phyloP scores from a whole-genome alignment of 768 basidiomycete species.

The Boletus eberwhitei region DNA sequence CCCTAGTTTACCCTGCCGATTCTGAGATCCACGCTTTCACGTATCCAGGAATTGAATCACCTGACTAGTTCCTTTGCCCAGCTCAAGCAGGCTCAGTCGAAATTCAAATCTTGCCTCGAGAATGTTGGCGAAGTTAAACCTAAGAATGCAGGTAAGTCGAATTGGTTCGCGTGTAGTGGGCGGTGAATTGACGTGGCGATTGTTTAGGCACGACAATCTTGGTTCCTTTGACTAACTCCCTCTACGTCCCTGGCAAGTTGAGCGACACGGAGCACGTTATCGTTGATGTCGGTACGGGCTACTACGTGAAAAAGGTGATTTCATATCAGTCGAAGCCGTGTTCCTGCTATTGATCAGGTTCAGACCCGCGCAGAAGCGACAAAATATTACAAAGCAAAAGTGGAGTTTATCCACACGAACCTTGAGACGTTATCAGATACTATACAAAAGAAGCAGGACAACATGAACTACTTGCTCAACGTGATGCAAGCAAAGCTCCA shows the following conservation, averaged over 20 bases:
- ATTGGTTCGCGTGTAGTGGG: not conserved
- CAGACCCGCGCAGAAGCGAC: slow-evolving; percentile 80
- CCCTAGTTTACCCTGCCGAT: not conserved
- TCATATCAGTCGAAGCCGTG: slow-evolving; percentile 6
- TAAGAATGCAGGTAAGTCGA: slow-evolving; percentile 53
- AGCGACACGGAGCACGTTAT: slow-evolving; percentile 82
- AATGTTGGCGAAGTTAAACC: slow-evolving; percentile 74
- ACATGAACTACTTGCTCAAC: slow-evolving; percentile 69
- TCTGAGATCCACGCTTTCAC: not conserved
- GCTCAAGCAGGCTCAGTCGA: slow-evolving; percentile 88
- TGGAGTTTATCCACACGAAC: slow-evolving; percentile 77
- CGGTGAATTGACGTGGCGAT: not conserved
- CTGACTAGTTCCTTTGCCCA: slow-evolving; percentile 89
- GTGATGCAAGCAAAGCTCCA: slow-evolving; percentile 68
- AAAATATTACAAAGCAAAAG: slow-evolving; percentile 79
- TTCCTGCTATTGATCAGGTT: slow-evolving; percentile 1
- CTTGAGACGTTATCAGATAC: slow-evolving; percentile 86
- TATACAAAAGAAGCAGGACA: slow-evolving; percentile 88
- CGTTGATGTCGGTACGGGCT: slow-evolving; percentile 94
- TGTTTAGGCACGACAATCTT: slow-evolving; percentile 77
- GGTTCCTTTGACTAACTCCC: slow-evolving; percentile 89
- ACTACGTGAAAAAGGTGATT: slow-evolving; percentile 88
- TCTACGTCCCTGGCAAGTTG: slow-evolving; percentile 93
- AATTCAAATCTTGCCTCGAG: slow-evolving; percentile 85
- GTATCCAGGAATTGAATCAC: slow-evolving; percentile 80